Evolutionary conservation across 129 eudicot species (phyloP).

Genomic region (Saposhnikovia divaricata): DNA sequence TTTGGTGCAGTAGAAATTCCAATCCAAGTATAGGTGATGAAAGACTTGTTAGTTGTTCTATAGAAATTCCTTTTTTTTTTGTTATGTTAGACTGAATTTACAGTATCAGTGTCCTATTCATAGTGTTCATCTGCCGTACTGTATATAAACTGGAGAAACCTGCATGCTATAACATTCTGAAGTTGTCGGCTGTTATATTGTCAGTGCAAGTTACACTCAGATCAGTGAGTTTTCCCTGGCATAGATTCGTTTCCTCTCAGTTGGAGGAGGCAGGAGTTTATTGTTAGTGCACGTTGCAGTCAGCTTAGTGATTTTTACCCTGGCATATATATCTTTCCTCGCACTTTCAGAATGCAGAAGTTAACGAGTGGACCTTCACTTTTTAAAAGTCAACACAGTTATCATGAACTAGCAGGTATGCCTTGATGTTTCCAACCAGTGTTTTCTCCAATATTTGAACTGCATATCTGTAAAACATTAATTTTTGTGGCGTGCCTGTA

Average conservation of each 20-base stretch:
- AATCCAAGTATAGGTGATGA: not conserved
- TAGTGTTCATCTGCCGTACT: constrained; percentile 17
- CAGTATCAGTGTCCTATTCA: constrained; percentile 17
- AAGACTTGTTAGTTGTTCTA: not conserved
- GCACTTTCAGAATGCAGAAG: not conserved
- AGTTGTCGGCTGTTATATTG: constrained; percentile 15
- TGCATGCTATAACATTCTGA: constrained; percentile 1
- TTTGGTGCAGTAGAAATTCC: not conserved
- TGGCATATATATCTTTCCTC: not conserved
- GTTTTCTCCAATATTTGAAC: not conserved
- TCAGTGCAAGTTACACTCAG: constrained; percentile 10
- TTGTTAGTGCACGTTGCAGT: constrained; percentile 13
- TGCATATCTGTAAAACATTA: not conserved
- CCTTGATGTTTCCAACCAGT: not conserved
- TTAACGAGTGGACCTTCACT: not conserved
- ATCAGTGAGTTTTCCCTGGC: not conserved
- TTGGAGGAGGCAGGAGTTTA: constrained; percentile 5
- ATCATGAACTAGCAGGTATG: not conserved
- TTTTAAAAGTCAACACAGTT: not conserved
- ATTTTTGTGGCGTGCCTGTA: not conserved
- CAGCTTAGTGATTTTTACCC: not conserved
- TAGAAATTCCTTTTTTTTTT: not conserved
- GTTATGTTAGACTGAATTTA: constrained; percentile 21
- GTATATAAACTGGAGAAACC: constrained; percentile 7
- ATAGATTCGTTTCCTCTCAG: not conserved